Percentiles rank a stretch among this genome's conserved stretches.
phyloP scores from a whole-genome alignment of 2,329 filamentous ascomycete genomes.

The Plectosphaerella cucumerina region DNA sequence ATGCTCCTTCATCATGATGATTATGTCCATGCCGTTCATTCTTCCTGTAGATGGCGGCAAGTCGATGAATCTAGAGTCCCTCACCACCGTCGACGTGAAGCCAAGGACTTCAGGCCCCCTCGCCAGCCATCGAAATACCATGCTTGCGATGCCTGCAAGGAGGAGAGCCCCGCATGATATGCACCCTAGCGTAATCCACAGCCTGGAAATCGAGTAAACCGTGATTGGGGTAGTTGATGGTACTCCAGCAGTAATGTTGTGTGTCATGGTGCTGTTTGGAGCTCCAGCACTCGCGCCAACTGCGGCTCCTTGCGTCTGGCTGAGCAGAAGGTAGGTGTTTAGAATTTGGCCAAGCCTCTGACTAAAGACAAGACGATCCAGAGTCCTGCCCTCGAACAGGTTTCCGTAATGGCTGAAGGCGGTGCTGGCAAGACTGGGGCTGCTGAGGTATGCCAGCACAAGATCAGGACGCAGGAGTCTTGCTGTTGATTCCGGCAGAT shows the following conservation, averaged over 20 bases:
- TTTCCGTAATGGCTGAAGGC: neutral
- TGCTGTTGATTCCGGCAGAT: slow-evolving; percentile 2
- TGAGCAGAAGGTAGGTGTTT: slow-evolving; percentile 3
- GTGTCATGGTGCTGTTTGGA: neutral
- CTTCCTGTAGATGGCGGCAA: neutral
- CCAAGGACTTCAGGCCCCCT: slow-evolving; percentile 1
- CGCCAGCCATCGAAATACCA: neutral
- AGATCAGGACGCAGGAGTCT: neutral
- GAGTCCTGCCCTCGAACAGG: neutral
- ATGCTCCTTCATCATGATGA: neutral
- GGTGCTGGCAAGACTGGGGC: neutral
- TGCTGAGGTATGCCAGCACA: slow-evolving; percentile 2
- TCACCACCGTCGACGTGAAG: neutral
- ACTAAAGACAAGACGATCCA: neutral
- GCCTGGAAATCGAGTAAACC: neutral
- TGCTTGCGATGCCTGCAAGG: neutral
- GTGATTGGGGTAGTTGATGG: neutral
- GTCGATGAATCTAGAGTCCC: slow-evolving; percentile 3
- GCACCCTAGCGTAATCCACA: slow-evolving; percentile 3
- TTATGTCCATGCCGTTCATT: neutral
- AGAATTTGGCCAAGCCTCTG: slow-evolving; percentile 2
- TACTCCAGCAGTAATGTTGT: neutral
- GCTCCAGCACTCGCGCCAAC: neutral
- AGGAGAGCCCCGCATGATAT: slow-evolving; percentile 2
- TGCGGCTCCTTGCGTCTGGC: neutral